Percentiles rank a stretch among this genome's conserved stretches.
Evolutionary conservation across 2,329 filamentous ascomycete genomes (phyloP).

Genomic region (Paracamarosporium sp.): DNA sequence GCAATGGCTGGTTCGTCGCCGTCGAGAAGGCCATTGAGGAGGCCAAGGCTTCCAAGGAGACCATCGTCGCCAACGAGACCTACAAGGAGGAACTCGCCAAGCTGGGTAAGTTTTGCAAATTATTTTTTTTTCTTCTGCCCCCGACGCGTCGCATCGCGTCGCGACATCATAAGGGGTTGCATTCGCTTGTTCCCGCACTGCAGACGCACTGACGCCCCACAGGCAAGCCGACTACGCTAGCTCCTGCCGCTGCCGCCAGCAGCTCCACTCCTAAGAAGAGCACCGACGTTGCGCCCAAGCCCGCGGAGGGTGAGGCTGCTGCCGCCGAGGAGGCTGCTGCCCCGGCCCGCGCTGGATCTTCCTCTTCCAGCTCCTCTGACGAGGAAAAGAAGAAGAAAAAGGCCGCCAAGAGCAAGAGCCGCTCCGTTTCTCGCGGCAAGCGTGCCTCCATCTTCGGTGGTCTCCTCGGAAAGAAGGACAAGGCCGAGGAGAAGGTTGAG

Average conservation of each 20-base stretch:
- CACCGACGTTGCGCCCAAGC: slow-evolving; percentile 52
- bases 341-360: slow-evolving; percentile 47
- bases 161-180: slow-evolving; percentile 20
- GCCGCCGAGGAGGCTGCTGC: slow-evolving; percentile 25
- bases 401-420: slow-evolving; percentile 63
- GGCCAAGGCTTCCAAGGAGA: slow-evolving; percentile 80
- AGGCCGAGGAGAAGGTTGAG: slow-evolving; percentile 53
- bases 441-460: slow-evolving; percentile 64
- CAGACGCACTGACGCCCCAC: slow-evolving; percentile 40
- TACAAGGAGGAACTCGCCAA: slow-evolving; percentile 89
- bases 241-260: slow-evolving; percentile 49
- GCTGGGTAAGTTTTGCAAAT: slow-evolving; percentile 58
- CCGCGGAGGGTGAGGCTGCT: slow-evolving; percentile 38
- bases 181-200: slow-evolving; percentile 43
- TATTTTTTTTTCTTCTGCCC: slow-evolving; percentile 6
- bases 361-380: slow-evolving; percentile 49
- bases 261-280: slow-evolving; percentile 55
- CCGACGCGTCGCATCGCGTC: slow-evolving; percentile 28
- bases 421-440: slow-evolving; percentile 66
- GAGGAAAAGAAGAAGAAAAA: slow-evolving; percentile 57
- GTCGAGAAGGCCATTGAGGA: slow-evolving; percentile 83
- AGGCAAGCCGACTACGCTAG: slow-evolving; percentile 50
- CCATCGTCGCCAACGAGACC: slow-evolving; percentile 77
- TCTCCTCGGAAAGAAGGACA: slow-evolving; percentile 68
- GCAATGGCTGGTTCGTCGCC: slow-evolving; percentile 89